A percentile compares a stretch with the other conserved stretches of the same genome.
Evolutionary conservation across 768 basidiomycete species (phyloP).

Genomic region (Boletus tylopilopsis): DNA sequence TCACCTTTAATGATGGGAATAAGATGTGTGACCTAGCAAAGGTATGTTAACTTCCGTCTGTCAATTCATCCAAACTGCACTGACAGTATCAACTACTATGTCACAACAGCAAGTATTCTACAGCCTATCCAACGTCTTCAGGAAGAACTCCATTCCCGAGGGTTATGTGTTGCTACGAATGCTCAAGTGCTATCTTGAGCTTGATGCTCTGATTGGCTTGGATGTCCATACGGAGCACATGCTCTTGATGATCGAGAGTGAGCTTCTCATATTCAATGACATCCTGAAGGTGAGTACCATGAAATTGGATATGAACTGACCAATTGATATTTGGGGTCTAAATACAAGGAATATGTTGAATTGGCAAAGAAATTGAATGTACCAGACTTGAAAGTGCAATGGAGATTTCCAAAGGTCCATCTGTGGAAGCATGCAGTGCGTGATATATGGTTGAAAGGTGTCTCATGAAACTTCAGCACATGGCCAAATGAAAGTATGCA

Average conservation of each 20-base stretch:
- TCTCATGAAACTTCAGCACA: conserved; percentile 29
- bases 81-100: no score
- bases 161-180: not conserved
- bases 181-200: not conserved
- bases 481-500: conserved; percentile 28
- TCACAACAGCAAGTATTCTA: not conserved
- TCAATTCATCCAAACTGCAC: no score
- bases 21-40: conserved; percentile 37
- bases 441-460: conserved; percentile 34
- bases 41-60: conserved; percentile 14
- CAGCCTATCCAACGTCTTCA: not conserved
- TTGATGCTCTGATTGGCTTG: not conserved
- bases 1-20: conserved; percentile 33
- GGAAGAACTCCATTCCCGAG: not conserved
- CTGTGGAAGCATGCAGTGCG: conserved; percentile 30
- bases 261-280: not conserved
- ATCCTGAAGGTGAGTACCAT: not conserved
- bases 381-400: conserved; percentile 2
- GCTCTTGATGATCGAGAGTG: not conserved
- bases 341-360: not conserved
- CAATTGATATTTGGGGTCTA: no score
- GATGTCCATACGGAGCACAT: not conserved
- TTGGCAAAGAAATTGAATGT: not conserved
- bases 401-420: conserved; percentile 37
- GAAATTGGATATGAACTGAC: not conserved